Evolutionary conservation across 129 eudicot species (phyloP).

Genomic region (Flaveria bidentis): DNA sequence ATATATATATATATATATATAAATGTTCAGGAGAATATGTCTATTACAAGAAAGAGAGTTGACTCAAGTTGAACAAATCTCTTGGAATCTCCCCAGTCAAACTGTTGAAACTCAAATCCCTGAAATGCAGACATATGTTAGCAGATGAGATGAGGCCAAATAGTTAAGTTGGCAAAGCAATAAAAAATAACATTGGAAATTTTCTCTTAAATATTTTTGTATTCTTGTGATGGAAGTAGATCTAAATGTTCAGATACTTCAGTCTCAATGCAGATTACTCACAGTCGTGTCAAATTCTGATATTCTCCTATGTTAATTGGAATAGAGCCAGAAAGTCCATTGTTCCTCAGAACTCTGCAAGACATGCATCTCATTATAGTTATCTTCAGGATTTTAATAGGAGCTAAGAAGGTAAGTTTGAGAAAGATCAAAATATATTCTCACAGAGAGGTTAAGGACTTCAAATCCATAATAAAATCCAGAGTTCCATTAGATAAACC

Average conservation of each 20-base stretch:
- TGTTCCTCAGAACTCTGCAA: constrained; percentile 61
- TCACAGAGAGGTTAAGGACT: constrained; percentile 55
- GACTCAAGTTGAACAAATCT: constrained; percentile 53
- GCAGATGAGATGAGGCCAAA: not conserved
- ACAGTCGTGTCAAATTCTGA: constrained; percentile 53
- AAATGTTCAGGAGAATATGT: not conserved
- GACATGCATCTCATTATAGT: constrained; percentile 5
- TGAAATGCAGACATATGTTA: constrained; percentile 30
- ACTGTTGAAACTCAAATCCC: constrained; percentile 91
- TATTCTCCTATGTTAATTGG: constrained; percentile 59
- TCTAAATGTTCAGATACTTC: not conserved
- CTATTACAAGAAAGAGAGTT: constrained; percentile 58
- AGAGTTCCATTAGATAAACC: constrained; percentile 68
- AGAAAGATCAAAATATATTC: constrained; percentile 16
- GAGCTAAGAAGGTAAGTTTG: not conserved
- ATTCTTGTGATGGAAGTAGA: too few relatives aligned
- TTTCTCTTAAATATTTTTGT: too few relatives aligned
- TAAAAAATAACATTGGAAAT: not conserved
- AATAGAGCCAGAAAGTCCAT: constrained; percentile 65
- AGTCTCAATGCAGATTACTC: constrained; percentile 35
- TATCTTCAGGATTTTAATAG: not conserved
- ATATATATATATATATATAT: too few relatives aligned
- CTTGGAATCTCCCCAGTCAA: constrained; percentile 63
- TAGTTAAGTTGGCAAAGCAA: not conserved
- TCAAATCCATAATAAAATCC: constrained; percentile 54